A percentile compares a stretch with the other conserved stretches of the same genome.
Conservation (phyloP, 768 basidiomycete genomes). For the Boletus speciosus region DNA sequence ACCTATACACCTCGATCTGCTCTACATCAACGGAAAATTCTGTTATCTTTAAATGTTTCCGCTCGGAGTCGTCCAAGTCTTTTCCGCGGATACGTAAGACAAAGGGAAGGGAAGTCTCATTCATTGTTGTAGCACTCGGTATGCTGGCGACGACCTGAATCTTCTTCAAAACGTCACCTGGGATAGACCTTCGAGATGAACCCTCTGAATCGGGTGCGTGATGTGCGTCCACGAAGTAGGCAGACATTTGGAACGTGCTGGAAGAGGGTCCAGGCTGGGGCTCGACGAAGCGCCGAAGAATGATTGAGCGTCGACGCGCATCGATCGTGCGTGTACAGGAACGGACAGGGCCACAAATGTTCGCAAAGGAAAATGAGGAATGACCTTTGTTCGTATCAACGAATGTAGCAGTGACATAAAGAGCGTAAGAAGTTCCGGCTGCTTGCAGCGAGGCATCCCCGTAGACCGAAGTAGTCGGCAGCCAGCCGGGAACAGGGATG, state of each 20-base stretch:
- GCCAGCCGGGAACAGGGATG: slow-evolving; percentile 85
- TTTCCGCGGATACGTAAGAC: slow-evolving; percentile 58
- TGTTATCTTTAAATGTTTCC: slow-evolving; percentile 53
- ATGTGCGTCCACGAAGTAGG: slow-evolving; percentile 45
- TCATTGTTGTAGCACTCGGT: slow-evolving; percentile 50
- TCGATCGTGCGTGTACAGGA: slow-evolving; percentile 40
- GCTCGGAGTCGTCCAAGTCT: slow-evolving; percentile 44
- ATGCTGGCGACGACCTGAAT: slow-evolving; percentile 64
- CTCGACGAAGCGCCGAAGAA: slow-evolving; percentile 51
- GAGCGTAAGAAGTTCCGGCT: slow-evolving; percentile 59
- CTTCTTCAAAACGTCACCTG: slow-evolving; percentile 52
- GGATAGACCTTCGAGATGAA: slow-evolving; percentile 36
- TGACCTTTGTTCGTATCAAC: slow-evolving; percentile 41
- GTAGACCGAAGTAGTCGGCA: slow-evolving; percentile 58
- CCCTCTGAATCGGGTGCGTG: slow-evolving; percentile 14
- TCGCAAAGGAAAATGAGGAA: slow-evolving; percentile 45
- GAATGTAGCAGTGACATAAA: slow-evolving; percentile 67
- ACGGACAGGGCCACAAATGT: slow-evolving; percentile 56
- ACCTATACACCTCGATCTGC: slow-evolving; percentile 71
- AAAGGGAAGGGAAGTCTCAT: slow-evolving; percentile 50
- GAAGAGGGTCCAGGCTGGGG: slow-evolving; percentile 35
- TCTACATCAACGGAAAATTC: slow-evolving; percentile 54
- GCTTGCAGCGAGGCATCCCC: slow-evolving; percentile 41
- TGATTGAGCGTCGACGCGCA: slow-evolving; percentile 41
- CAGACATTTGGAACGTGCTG: slow-evolving; percentile 31